Evolutionary conservation across 352 stramenopile species (phyloP).

Genomic region (Phytophthora syringae): DNA sequence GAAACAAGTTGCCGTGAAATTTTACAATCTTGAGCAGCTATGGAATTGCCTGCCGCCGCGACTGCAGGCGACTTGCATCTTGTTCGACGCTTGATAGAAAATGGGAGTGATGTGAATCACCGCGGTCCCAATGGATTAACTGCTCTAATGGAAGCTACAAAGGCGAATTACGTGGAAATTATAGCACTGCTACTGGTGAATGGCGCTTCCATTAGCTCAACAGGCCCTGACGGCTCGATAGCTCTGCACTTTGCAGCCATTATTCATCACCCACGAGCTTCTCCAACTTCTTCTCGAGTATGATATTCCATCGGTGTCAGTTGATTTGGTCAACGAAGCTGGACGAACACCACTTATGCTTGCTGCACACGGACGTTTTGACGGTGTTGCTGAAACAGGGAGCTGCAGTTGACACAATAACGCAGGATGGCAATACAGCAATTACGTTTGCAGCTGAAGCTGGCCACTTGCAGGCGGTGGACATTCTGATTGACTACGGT

Average conservation of each 20-base stretch:
- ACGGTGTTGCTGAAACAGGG: conserved; percentile 8
- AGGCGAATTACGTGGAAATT: conserved; percentile 1
- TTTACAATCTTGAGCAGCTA: not conserved
- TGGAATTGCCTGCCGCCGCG: not conserved
- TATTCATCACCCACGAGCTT: not conserved
- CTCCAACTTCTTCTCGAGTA: conserved; percentile 6
- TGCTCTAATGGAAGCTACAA: not conserved
- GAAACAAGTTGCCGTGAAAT: not conserved
- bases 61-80: not conserved
- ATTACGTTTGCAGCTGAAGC: conserved; percentile 28
- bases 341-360: conserved; percentile 24
- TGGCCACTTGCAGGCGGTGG: not conserved
- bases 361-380: conserved; percentile 16
- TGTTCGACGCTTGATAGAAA: not conserved
- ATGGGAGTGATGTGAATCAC: conserved; percentile 1
- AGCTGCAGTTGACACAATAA: conserved; percentile 9
- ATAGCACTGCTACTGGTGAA: conserved; percentile 4
- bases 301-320: not conserved
- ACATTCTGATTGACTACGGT: not conserved
- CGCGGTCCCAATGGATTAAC: not conserved
- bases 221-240: not conserved
- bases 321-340: conserved; percentile 10
- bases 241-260: conserved; percentile 3
- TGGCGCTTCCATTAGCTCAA: not conserved
- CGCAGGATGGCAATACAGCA: conserved; percentile 14